These are phyloP conservation scores for Erodium moschatum DNA, from an alignment of 441 rosid species.

Conservation along the genomic window DNA sequence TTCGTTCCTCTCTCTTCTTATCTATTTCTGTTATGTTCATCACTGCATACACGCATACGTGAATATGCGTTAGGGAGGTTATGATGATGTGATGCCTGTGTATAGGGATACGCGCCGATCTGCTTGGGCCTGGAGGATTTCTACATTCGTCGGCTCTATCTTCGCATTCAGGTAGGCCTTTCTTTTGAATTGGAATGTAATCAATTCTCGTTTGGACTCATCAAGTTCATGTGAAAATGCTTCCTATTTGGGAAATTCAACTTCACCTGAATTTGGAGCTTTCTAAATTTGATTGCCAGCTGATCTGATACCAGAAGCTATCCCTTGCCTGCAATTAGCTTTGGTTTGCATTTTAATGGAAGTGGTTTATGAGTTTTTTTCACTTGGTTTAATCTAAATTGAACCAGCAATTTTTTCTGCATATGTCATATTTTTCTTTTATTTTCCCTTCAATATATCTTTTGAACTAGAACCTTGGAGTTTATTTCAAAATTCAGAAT, in stretches of 20 bases:
- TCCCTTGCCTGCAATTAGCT: not conserved
- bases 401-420: not conserved
- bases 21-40: no score
- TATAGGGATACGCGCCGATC: conserved; percentile 74
- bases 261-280: not conserved
- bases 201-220: not conserved
- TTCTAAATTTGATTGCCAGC: not conserved
- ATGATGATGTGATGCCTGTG: not conserved
- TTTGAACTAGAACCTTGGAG: not conserved
- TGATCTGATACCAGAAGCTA: not conserved
- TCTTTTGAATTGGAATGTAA: not conserved
- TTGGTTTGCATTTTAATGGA: not conserved
- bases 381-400: not conserved
- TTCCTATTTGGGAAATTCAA: not conserved
- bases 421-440: no score
- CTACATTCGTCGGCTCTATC: conserved; percentile 60
- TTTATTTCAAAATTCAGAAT: not conserved
- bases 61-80: not conserved
- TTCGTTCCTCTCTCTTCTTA: conserved; percentile 1
- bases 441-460: no score
- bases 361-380: not conserved
- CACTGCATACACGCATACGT: not conserved
- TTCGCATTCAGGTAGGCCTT: conserved; percentile 53
- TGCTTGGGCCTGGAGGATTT: conserved; percentile 68
- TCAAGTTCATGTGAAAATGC: not conserved